Percentiles rank a stretch among this genome's conserved stretches.
These are phyloP conservation scores for Fusarium albidum DNA, from an alignment of 2,329 filamentous ascomycete genomes.

Conservation along the genomic window DNA sequence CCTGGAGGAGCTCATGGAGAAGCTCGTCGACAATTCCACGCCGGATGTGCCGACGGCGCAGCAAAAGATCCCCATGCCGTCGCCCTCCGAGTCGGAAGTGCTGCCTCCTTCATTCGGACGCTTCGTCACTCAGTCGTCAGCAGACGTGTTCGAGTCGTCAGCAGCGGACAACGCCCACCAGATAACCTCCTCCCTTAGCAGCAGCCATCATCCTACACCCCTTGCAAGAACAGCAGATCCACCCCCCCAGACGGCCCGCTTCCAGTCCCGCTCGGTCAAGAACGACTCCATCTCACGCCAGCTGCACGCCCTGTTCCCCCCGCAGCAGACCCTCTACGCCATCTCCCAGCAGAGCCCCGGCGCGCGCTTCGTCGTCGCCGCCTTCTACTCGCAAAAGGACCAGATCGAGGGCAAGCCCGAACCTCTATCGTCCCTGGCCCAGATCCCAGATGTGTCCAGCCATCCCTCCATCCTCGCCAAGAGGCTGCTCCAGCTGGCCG, in stretches of 20 bases:
- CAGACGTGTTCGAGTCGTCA: slow-evolving; percentile 32
- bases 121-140: slow-evolving; percentile 41
- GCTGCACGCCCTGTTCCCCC: slow-evolving; percentile 35
- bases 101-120: neutral
- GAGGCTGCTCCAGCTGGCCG: slow-evolving; percentile 55
- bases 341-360: slow-evolving; percentile 37
- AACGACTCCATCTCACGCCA: slow-evolving; percentile 24
- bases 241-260: neutral
- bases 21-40: slow-evolving; percentile 49
- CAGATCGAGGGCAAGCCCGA: slow-evolving; percentile 46
- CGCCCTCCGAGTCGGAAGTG: slow-evolving; percentile 26
- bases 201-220: neutral
- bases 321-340: slow-evolving; percentile 31
- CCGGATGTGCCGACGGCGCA: neutral
- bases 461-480: slow-evolving; percentile 60
- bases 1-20: slow-evolving; percentile 57
- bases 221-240: neutral
- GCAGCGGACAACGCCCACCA: slow-evolving; percentile 32
- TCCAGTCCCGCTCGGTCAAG: slow-evolving; percentile 16
- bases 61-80: slow-evolving; percentile 20
- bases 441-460: slow-evolving; percentile 48
- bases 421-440: slow-evolving; percentile 37
- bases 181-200: slow-evolving; percentile 24
- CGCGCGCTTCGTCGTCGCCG: slow-evolving; percentile 38
- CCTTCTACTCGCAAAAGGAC: slow-evolving; percentile 40